Base-by-base conservation (phyloP, 129 eudicot genomes). In the Solidago caesia region DNA sequence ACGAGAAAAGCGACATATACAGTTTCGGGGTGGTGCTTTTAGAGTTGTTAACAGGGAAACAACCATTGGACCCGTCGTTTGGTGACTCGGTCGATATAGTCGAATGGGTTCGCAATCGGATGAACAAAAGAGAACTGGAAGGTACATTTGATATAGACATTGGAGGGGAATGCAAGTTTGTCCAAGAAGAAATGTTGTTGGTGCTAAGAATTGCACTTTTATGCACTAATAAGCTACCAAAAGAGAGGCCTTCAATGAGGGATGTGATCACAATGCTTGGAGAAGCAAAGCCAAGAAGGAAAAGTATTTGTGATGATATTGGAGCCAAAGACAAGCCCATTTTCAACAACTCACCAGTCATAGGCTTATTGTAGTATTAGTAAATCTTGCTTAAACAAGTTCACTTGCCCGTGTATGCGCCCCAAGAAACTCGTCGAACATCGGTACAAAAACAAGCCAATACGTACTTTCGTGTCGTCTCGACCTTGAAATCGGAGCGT, bases 101-200 rank as follows among this genome's bases (percentile, higher is more conserved):
- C 4, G 94, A 83, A 65, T 88, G 94, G 94, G 88, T 88, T 59
- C 79, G 90, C 5, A 68, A 44, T 14, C 75, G 73, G 52, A 76
- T 86, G 72, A 81, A 64, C 76, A 81, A 63, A 25, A 52, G 82
- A 64, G 80, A 77, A 6, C 44, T 67, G 62, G 86, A 81, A 66
- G 84, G 85, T 48, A 75, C 68, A 13, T 68, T 88, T 6, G 94
- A 88, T 71, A 57, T 78, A 0, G 87, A 82, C 39, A 84, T 88
- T 45, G 83, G 75, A 58, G 88, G 94, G 1, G 81, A 88, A 45
- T 88, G 90, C 70, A 79, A 81, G 51, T 82, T 83, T 74, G 87
- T 88, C 63, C 94, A 88, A 75, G 94, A 88, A 88, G 94, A 88
- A 68, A 88, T 88, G 94, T 82, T 85, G 45, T 80, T 88, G 41